Evolutionary conservation across 1,284 basidiomycete species (phyloP).

Genomic region (Cutaneotrichosporon sp.): DNA sequence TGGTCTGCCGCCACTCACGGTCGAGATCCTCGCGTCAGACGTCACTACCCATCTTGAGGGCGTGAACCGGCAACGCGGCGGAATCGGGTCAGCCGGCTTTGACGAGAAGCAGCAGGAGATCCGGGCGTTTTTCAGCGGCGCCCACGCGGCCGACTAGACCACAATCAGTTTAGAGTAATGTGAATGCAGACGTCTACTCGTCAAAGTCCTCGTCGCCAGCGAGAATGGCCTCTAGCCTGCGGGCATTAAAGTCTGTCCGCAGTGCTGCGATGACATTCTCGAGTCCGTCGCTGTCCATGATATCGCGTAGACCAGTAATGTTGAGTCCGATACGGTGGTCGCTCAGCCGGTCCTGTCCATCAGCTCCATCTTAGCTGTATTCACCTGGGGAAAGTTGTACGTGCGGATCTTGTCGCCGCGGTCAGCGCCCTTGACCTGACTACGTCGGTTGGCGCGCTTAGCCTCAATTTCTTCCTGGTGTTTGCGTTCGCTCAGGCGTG

Average conservation of each 20-base stretch:
- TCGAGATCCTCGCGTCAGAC: conserved; percentile 46
- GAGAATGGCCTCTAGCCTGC: conserved; percentile 67
- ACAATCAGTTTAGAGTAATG: background rate
- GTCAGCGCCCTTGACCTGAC: conserved; percentile 74
- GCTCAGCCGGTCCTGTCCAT: conserved; percentile 74
- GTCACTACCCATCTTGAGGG: conserved; percentile 53
- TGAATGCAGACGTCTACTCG: conserved; percentile 27
- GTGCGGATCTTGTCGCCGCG: conserved; percentile 90
- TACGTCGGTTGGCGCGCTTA: conserved; percentile 67
- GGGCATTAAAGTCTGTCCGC: conserved; percentile 64
- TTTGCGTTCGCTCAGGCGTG: conserved; percentile 76
- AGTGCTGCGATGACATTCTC: conserved; percentile 61
- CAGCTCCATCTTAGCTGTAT: conserved; percentile 18
- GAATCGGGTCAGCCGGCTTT: conserved; percentile 68
- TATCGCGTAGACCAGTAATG: conserved; percentile 67
- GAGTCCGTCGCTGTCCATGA: conserved; percentile 76
- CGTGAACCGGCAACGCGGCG: conserved; percentile 67
- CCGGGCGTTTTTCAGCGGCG: conserved; percentile 71
- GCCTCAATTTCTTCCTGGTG: conserved; percentile 67
- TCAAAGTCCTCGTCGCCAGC: conserved; percentile 52
- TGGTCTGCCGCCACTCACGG: conserved; percentile 31
- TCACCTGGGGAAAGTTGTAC: conserved; percentile 83
- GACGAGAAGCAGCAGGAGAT: conserved; percentile 75
- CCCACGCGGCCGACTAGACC: conserved; percentile 16
- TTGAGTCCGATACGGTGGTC: conserved; percentile 84